Conservation (phyloP, 805 yeast species). For the Candida corydali region DNA sequence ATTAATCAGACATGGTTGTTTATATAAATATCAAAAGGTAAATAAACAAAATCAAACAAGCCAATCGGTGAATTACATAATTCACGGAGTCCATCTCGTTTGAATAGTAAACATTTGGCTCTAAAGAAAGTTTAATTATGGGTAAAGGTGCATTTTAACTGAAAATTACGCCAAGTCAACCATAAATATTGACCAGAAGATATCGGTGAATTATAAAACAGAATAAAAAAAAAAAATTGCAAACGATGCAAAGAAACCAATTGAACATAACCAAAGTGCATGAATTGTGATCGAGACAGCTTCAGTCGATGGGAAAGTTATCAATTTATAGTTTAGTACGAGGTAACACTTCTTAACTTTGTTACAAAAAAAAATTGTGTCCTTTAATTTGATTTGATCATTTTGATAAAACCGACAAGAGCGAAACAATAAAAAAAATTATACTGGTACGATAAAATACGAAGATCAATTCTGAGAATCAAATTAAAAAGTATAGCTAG, state of each 20-base stretch:
- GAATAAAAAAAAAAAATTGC: too few species aligned
- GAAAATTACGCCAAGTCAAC: slow-evolving; percentile 1
- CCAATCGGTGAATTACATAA: not conserved
- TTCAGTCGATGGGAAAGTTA: too few species aligned
- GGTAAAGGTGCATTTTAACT: too few species aligned
- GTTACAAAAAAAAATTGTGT: too few species aligned
- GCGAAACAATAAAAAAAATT: not conserved
- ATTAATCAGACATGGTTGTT: not conserved
- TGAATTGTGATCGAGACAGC: too few species aligned
- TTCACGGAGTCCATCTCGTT: not conserved
- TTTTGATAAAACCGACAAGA: slow-evolving; percentile 1
- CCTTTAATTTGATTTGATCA: not conserved
- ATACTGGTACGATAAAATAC: too few species aligned
- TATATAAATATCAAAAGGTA: not conserved
- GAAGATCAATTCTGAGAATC: too few species aligned
- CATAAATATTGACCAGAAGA: not conserved
- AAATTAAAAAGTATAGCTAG: too few species aligned
- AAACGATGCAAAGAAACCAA: too few species aligned
- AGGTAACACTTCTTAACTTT: not conserved
- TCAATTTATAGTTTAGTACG: not conserved
- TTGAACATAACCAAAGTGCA: too few species aligned
- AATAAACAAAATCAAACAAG: not conserved
- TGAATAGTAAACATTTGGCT: not conserved
- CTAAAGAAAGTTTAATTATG: too few species aligned
- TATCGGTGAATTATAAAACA: slow-evolving; percentile 5